Conservation (phyloP, 371 early-diverging fungal species). For the Sporodiniella umbellata region DNA sequence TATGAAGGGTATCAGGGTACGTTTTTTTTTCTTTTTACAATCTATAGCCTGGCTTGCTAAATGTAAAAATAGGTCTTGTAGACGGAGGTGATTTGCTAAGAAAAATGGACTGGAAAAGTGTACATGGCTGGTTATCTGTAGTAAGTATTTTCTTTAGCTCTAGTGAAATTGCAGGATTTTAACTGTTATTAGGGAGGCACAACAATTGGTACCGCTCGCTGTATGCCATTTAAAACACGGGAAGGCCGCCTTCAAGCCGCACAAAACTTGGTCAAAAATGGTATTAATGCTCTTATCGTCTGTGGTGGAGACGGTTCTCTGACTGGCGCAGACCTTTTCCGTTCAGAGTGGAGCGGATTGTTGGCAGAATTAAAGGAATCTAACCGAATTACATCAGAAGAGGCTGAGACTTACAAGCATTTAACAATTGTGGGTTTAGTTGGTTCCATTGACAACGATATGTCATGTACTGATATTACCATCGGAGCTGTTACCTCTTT, state of each 20-base stretch:
- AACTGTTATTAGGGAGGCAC: constrained; percentile 83
- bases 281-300: constrained; percentile 95
- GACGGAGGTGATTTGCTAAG: constrained; percentile 80
- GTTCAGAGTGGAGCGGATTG: constrained; percentile 89
- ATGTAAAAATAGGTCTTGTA: constrained; percentile 77
- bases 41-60: no score
- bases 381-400: constrained; percentile 54
- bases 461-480: constrained; percentile 95
- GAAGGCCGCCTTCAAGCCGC: constrained; percentile 91
- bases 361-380: constrained; percentile 70
- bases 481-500: constrained; percentile 97
- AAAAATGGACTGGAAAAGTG: constrained; percentile 88
- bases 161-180: no score
- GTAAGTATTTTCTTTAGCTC: no score
- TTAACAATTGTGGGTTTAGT: constrained; percentile 96
- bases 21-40: background rate
- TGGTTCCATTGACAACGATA: constrained; percentile 97
- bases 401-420: constrained; percentile 56
- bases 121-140: constrained; percentile 78
- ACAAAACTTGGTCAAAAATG: constrained; percentile 82
- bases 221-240: constrained; percentile 79
- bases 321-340: constrained; percentile 94
- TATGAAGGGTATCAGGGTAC: constrained; percentile 97
- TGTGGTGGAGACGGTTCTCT: constrained; percentile 99
- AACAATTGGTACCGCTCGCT: constrained; percentile 96